phyloP scores from a whole-genome alignment of 495 filamentous ascomycete genomes.

The Margaritispora aquatica region DNA sequence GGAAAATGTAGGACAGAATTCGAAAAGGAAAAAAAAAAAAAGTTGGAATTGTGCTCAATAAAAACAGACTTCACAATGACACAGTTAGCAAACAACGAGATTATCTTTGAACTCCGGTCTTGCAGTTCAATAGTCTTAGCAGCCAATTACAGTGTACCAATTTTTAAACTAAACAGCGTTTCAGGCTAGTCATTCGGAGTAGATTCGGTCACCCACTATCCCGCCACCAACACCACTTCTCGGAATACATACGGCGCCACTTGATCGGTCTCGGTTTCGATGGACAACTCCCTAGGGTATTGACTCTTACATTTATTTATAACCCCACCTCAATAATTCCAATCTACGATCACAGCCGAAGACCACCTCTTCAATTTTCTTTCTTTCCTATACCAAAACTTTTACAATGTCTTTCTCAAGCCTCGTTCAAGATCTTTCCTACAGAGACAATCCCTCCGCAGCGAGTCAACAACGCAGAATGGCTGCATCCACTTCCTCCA shows the following conservation, averaged over 20 bases:
- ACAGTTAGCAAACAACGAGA: no score
- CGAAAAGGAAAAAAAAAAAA: no score
- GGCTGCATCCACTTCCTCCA: slow-evolving; percentile 39
- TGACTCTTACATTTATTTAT: neutral
- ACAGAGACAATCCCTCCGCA: slow-evolving; percentile 52
- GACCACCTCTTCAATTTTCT: neutral
- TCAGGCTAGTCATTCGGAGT: neutral
- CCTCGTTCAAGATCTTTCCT: slow-evolving; percentile 80
- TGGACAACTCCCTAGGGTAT: neutral
- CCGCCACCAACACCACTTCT: neutral
- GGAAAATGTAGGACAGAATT: no score
- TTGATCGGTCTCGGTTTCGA: neutral
- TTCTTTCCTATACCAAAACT: neutral
- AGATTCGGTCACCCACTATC: neutral
- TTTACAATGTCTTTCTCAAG: slow-evolving; percentile 74
- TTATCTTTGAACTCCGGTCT: no score
- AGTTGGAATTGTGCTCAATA: no score
- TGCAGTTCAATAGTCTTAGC: no score
- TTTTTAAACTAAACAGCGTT: no score
- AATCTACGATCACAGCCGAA: neutral
- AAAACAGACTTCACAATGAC: no score
- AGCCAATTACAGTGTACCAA: no score
- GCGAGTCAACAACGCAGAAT: slow-evolving; percentile 34
- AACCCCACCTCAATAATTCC: neutral
- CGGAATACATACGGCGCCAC: neutral